Evolutionary conservation across 352 stramenopile species (phyloP).

Genomic region (Phytophthora syringae): DNA sequence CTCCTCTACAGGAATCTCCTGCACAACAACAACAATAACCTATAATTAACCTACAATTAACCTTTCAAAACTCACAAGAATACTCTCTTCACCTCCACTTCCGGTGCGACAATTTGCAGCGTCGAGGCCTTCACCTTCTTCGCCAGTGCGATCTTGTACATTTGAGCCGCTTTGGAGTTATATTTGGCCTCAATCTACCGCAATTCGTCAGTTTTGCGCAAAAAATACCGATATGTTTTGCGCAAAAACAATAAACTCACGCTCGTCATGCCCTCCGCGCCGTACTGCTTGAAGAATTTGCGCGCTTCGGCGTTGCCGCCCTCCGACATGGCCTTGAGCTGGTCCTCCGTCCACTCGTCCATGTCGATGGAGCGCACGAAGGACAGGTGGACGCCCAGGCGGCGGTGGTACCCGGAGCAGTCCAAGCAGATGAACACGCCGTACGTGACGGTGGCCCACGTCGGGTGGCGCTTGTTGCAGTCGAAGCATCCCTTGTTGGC

Average conservation of each 20-base stretch:
- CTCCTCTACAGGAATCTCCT: constrained; percentile 46
- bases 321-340: constrained; percentile 93
- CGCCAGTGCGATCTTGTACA: constrained; percentile 86
- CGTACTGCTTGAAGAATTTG: constrained; percentile 95
- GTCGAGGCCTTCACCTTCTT: constrained; percentile 87
- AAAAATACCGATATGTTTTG: background rate
- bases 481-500: constrained; percentile 96
- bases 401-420: constrained; percentile 94
- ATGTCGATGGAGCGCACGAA: constrained; percentile 97
- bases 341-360: constrained; percentile 96
- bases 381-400: constrained; percentile 93
- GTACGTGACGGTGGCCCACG: constrained; percentile 95
- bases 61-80: background rate
- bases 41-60: background rate
- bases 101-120: constrained; percentile 56
- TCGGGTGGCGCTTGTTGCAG: constrained; percentile 95
- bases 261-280: constrained; percentile 86
- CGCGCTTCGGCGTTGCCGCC: constrained; percentile 93
- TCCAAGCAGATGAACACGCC: constrained; percentile 97
- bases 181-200: constrained; percentile 91
- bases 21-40: constrained; percentile 6
- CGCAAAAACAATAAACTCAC: constrained; percentile 41
- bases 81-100: constrained; percentile 43
- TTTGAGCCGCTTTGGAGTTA: constrained; percentile 88
- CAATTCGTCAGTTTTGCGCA: background rate